Conservation (phyloP, 2,329 filamentous ascomycete species). For the Neopestalotiopsis clavispora region DNA sequence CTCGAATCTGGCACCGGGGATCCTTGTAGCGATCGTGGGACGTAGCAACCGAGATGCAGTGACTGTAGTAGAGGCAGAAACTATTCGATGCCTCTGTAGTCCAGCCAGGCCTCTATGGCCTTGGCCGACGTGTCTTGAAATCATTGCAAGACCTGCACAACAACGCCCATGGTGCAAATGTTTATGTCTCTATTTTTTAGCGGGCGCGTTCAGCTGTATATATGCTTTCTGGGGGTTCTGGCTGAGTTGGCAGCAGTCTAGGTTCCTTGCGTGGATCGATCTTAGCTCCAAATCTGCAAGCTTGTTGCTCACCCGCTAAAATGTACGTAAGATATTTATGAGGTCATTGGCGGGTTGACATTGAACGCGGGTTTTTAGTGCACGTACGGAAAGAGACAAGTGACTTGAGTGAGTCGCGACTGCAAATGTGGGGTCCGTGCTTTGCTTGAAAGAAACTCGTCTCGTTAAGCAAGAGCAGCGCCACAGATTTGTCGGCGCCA, state of each 20-base stretch:
- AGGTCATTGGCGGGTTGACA: conserved; percentile 12
- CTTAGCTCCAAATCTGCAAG: conserved; percentile 1
- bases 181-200: background rate
- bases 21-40: conserved; percentile 19
- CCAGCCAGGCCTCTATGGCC: conserved; percentile 39
- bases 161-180: background rate
- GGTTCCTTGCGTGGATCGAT: conserved; percentile 1
- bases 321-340: background rate
- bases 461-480: background rate
- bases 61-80: conserved; percentile 24
- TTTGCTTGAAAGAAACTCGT: background rate
- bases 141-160: conserved; percentile 32
- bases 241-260: conserved; percentile 2
- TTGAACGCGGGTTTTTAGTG: background rate
- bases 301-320: background rate
- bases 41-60: conserved; percentile 23
- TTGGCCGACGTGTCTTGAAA: conserved; percentile 35
- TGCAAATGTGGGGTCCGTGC: background rate
- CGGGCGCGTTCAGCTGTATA: background rate
- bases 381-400: background rate
- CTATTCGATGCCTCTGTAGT: conserved; percentile 19
- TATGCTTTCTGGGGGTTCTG: background rate
- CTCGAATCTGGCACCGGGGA: conserved; percentile 26
- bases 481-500: background rate
- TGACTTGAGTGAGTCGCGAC: background rate